phyloP scores from a whole-genome alignment of 2,329 filamentous ascomycete genomes.

The Macroventuria anomochaeta region DNA sequence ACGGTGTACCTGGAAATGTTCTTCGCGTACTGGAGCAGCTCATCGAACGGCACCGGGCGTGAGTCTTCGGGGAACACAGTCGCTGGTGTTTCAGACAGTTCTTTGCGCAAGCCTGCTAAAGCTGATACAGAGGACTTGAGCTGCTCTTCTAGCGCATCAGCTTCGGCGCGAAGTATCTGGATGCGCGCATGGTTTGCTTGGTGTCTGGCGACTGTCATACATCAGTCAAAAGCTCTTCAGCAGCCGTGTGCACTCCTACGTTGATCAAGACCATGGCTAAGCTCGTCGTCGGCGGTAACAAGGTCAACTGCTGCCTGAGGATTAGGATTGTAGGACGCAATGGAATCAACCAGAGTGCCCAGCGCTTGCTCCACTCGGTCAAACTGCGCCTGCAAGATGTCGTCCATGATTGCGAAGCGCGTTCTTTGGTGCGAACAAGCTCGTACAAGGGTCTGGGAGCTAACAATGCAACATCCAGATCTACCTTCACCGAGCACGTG shows the following conservation, averaged over 20 bases:
- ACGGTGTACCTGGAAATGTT: conserved; percentile 82
- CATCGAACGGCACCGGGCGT: conserved; percentile 67
- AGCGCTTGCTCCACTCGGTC: conserved; percentile 60
- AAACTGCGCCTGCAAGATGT: conserved; percentile 52
- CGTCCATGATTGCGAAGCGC: conserved; percentile 47
- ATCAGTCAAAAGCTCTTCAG: conserved; percentile 12
- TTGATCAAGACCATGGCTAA: conserved; percentile 70
- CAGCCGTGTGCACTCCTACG: conserved; percentile 52
- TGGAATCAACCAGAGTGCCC: conserved; percentile 75
- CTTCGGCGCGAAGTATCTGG: conserved; percentile 69
- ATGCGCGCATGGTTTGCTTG: conserved; percentile 77
- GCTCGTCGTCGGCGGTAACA: conserved; percentile 70
- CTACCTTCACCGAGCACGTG: conserved; percentile 14
- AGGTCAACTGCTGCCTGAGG: conserved; percentile 71
- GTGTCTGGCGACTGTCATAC: conserved; percentile 69
- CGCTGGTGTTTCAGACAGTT: conserved; percentile 64
- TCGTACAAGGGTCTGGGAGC: conserved; percentile 7
- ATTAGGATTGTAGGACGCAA: conserved; percentile 82
- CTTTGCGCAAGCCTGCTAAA: conserved; percentile 75
- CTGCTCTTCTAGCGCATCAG: conserved; percentile 70
- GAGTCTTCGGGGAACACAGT: conserved; percentile 50
- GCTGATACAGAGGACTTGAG: conserved; percentile 73
- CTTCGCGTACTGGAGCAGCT: conserved; percentile 78
- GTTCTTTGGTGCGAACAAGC: conserved; percentile 15
- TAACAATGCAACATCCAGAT: conserved; percentile 1